These are phyloP conservation scores for Rhodomyrtus psidioides DNA, from an alignment of 441 rosid species.

Conservation along the genomic window DNA sequence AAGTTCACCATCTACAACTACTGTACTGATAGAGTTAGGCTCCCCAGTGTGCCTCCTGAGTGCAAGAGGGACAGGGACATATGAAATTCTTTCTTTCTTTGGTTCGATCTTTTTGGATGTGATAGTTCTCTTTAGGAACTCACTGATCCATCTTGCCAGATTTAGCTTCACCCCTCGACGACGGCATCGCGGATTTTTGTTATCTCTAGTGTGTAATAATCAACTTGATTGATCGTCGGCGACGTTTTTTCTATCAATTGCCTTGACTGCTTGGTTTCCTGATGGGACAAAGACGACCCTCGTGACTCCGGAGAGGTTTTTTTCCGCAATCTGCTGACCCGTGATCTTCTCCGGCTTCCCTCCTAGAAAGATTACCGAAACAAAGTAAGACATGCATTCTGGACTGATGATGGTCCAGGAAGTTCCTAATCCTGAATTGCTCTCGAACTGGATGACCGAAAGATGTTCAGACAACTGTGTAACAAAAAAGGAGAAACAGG, in stretches of 20 bases:
- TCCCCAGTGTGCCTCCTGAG: constrained; percentile 31
- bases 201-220: background rate
- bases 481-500: background rate
- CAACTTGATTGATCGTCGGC: background rate
- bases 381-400: background rate
- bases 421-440: background rate
- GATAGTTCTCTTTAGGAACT: background rate
- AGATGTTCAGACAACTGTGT: background rate
- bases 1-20: constrained; percentile 56
- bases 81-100: background rate
- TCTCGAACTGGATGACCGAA: background rate
- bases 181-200: background rate
- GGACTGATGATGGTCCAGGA: background rate
- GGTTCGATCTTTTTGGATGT: background rate
- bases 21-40: constrained; percentile 38
- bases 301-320: background rate
- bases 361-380: background rate
- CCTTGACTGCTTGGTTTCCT: background rate
- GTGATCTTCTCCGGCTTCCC: background rate
- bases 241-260: background rate
- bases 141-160: background rate
- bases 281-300: background rate
- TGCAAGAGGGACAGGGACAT: constrained; percentile 45
- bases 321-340: background rate
- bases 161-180: background rate